These are phyloP conservation scores for Termitomyces heimii DNA, from an alignment of 768 basidiomycete species.

Conservation along the genomic window DNA sequence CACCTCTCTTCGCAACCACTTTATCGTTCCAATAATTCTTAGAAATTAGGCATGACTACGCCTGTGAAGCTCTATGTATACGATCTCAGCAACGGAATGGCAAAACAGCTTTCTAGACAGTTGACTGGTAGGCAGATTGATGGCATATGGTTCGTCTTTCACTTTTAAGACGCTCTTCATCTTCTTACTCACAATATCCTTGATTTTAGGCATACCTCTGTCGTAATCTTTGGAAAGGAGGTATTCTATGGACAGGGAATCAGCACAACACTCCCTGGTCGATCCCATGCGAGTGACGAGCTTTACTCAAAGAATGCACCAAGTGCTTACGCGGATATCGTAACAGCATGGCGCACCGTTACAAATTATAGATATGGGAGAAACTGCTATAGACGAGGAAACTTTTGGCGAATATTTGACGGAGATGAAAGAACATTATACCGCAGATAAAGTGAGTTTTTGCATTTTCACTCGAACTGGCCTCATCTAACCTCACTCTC, in stretches of 20 bases:
- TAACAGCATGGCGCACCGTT: constrained; percentile 69
- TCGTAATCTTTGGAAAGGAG: constrained; percentile 84
- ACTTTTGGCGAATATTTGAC: constrained; percentile 82
- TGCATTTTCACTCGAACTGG: neutral
- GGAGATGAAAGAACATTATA: constrained; percentile 75
- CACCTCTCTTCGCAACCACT: neutral
- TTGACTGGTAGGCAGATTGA: constrained; percentile 88
- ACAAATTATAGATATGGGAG: constrained; percentile 68
- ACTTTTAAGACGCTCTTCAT: neutral
- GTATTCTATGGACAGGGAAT: constrained; percentile 92
- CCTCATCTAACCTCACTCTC: neutral
- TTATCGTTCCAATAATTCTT: neutral
- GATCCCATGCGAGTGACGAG: constrained; percentile 63
- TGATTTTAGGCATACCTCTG: constrained; percentile 79
- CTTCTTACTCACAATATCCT: constrained; percentile 2
- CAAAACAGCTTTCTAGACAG: constrained; percentile 68
- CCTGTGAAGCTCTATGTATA: constrained; percentile 85
- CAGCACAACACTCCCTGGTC: constrained; percentile 60
- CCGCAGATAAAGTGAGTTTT: constrained; percentile 73
- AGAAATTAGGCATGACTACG: constrained; percentile 20
- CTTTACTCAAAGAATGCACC: neutral
- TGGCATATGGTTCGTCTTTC: constrained; percentile 73
- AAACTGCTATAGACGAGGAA: constrained; percentile 74
- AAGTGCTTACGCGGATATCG: neutral
- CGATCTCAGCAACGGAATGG: constrained; percentile 86